phyloP scores from a whole-genome alignment of 2,329 filamentous ascomycete genomes.

The Mycocentrospora acerina region DNA sequence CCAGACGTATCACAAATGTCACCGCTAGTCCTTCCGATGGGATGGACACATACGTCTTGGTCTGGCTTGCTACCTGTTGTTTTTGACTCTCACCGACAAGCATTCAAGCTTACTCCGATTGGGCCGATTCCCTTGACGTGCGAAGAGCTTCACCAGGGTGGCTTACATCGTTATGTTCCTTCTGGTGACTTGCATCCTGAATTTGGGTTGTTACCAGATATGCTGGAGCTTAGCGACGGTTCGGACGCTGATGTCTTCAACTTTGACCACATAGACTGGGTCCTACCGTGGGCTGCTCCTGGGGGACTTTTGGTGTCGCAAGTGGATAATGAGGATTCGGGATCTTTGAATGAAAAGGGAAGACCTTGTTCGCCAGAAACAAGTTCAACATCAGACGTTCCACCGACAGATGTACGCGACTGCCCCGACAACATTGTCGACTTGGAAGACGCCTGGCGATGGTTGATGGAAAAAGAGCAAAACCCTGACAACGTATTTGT shows the following conservation, averaged over 20 bases:
- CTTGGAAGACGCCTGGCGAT: conserved; percentile 18
- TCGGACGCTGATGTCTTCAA: conserved; percentile 15
- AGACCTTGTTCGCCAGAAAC: too few species aligned
- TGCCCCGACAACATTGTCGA: conserved; percentile 18
- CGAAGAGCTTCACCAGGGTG: conserved; percentile 20
- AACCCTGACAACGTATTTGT: conserved; percentile 1
- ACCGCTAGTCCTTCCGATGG: conserved; percentile 7
- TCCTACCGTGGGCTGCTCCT: conserved; percentile 9
- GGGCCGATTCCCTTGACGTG: conserved; percentile 18
- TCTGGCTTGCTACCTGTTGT: conserved; percentile 15
- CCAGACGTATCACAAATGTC: conserved; percentile 9
- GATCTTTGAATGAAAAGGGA: background rate
- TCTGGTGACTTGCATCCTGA: conserved; percentile 19
- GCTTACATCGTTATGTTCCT: conserved; percentile 16
- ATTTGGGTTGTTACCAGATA: conserved; percentile 8
- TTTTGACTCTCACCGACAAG: conserved; percentile 18
- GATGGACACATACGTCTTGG: conserved; percentile 20
- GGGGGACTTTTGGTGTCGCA: too few species aligned
- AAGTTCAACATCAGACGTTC: too few species aligned
- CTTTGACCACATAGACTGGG: conserved; percentile 16
- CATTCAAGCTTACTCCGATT: conserved; percentile 21
- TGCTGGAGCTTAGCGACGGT: conserved; percentile 14
- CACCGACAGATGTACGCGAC: too few species aligned
- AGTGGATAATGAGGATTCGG: too few species aligned
- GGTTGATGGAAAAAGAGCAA: conserved; percentile 9